phyloP scores from a whole-genome alignment of 139 green algal species.

The Nannochloris sp. region DNA sequence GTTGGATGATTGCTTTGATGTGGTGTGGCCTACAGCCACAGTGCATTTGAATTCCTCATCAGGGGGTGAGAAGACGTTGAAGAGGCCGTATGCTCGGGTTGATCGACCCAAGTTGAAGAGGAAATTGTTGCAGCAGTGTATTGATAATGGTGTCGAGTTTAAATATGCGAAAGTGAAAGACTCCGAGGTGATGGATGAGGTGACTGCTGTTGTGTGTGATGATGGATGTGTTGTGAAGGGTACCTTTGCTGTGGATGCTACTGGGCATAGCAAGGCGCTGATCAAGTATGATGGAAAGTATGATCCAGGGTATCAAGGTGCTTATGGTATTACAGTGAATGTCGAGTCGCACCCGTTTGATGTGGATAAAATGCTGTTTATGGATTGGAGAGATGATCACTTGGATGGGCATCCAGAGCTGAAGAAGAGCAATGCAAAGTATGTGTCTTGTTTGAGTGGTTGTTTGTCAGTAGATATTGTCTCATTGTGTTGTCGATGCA shows the following conservation, averaged over 20 bases:
- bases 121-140: conserved; percentile 71
- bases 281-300: conserved; percentile 85
- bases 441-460: conserved; percentile 9
- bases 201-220: conserved; percentile 32
- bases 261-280: conserved; percentile 76
- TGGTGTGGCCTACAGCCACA: conserved; percentile 74
- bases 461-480: background rate
- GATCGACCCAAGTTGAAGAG: conserved; percentile 85
- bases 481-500: conserved; percentile 2
- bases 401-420: conserved; percentile 45
- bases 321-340: conserved; percentile 85
- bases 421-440: conserved; percentile 25
- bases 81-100: conserved; percentile 82
- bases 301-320: conserved; percentile 82
- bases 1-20: conserved; percentile 71
- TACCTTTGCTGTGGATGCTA: conserved; percentile 83
- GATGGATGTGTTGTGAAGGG: conserved; percentile 34
- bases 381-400: conserved; percentile 98
- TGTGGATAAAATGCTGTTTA: conserved; percentile 95
- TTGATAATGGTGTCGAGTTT: conserved; percentile 34
- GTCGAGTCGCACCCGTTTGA: conserved; percentile 76
- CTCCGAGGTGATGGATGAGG: background rate
- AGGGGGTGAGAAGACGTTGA: conserved; percentile 28
- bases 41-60: conserved; percentile 67
- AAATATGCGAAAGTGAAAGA: conserved; percentile 46